These are phyloP conservation scores for Aureobasidium sp. DNA, from an alignment of 2,329 filamentous ascomycete species.

Conservation along the genomic window DNA sequence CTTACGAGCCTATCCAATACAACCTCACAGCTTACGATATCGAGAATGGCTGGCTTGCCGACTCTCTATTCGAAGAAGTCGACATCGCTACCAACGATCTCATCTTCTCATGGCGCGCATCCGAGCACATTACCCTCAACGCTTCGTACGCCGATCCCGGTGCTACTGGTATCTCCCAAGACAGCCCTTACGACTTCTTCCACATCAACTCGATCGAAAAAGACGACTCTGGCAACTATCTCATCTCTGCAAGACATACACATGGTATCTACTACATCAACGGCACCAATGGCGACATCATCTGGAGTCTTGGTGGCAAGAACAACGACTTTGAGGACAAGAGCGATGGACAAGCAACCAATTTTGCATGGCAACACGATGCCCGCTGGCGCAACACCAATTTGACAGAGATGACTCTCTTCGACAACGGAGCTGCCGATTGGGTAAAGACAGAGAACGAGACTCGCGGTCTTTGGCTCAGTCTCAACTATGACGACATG, in stretches of 20 bases:
- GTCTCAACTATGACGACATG: constrained; percentile 22
- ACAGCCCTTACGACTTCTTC: constrained; percentile 34
- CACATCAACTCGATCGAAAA: constrained; percentile 50
- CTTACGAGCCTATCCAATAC: constrained; percentile 30
- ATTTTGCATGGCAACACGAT: constrained; percentile 47
- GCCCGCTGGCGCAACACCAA: constrained; percentile 33
- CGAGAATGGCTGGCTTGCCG: constrained; percentile 34
- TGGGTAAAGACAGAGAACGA: constrained; percentile 13
- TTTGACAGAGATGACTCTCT: constrained; percentile 17
- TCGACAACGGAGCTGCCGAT: constrained; percentile 18
- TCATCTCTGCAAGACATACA: constrained; percentile 39
- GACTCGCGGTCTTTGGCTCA: constrained; percentile 15
- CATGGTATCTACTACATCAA: constrained; percentile 39
- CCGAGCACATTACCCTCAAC: constrained; percentile 27
- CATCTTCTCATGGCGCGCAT: constrained; percentile 34
- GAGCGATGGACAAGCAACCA: constrained; percentile 36
- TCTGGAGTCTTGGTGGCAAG: constrained; percentile 46
- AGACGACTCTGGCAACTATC: constrained; percentile 39
- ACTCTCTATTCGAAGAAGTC: constrained; percentile 38
- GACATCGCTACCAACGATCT: constrained; percentile 33
- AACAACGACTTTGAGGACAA: constrained; percentile 36
- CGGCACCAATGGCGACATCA: constrained; percentile 34
- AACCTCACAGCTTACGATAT: constrained; percentile 22
- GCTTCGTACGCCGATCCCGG: constrained; percentile 28
- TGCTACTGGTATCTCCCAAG: constrained; percentile 30